Evolutionary conservation across 805 yeast species (phyloP), one percentile per base, ranked within the genome.

Genomic region (Candida ipomoeae): DNA sequence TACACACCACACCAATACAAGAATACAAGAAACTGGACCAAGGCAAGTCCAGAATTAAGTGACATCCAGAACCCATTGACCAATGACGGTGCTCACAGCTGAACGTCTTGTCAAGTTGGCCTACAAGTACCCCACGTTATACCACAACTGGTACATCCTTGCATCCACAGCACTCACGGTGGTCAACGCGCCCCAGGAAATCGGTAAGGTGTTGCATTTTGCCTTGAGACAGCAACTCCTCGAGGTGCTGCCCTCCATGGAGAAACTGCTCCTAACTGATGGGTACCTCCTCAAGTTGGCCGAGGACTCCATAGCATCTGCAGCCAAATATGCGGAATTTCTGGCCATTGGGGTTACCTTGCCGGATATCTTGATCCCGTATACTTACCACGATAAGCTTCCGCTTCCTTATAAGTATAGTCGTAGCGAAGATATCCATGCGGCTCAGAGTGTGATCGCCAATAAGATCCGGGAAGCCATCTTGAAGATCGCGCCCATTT

Each of bases 101-200:
- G 79, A 77, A 49, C 68, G 88, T 50, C 69, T 85, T n/a, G 73
- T 72, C 0, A 66, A 67, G 48, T 65, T 85, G 31, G 79, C 85
- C 1, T 73, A 73, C 59, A 64, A 74, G 36, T 80, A 81, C 62
- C 85, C 87, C 0, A 66, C 66, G 10, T 73, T 89, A 29, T 68
- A 73, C 39, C 70, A 74, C 55, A 62, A 79, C 20, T 91, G 97
- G 97, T 87, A 84, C 62, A 69, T 82, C 36, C 70, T 89, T 18
- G 92, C 96, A 0, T 87, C 94, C 7, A 87, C 92, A 0, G 81
- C 95, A 8, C 75, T 90, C 44, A 81, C 92, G 1, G 90, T 85
- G 5, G 84, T 92, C 60, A 91, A 91, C 62, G 80, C 78, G 53
- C 96, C 97, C 0, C 81, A 84, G 46, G 96, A 87, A 55, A 80